Percentiles rank a stretch among this genome's conserved stretches.
Conservation (phyloP, 129 eudicot genomes). For the Apium graveolens region DNA sequence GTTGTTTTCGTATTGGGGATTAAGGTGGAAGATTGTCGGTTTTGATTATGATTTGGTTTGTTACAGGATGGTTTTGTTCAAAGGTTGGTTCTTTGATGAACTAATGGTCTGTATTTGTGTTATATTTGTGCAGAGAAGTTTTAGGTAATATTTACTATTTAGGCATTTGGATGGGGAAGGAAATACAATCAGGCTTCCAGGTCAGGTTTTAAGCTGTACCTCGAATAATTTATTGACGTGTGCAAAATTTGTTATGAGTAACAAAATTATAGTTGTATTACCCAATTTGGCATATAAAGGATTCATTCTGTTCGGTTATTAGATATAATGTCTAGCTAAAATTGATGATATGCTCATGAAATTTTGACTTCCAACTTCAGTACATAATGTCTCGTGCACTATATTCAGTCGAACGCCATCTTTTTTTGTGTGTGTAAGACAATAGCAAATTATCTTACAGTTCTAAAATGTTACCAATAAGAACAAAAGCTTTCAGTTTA, state of each 20-base stretch:
- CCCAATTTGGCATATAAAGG: not conserved
- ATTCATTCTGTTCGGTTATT: not conserved
- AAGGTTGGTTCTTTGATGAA: not conserved
- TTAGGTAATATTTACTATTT: not conserved
- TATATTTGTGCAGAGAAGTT: not conserved
- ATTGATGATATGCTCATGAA: not conserved
- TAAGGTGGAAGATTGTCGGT: not conserved
- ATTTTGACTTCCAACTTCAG: not conserved
- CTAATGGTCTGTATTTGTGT: not conserved
- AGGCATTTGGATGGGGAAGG: not conserved
- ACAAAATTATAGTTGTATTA: not conserved
- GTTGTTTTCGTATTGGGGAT: not conserved
- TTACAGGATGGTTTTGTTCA: not conserved
- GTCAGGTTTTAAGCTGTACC: not conserved
- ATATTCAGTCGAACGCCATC: not conserved
- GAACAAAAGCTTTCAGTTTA: not conserved
- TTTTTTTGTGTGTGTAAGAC: too few relatives aligned
- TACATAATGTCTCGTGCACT: not conserved
- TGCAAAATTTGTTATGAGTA: not conserved
- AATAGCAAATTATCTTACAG: too few relatives aligned
- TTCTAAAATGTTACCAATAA: not conserved
- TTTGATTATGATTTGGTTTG: not conserved
- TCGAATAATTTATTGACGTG: not conserved
- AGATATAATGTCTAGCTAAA: not conserved
- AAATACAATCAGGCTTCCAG: not conserved